Percentiles rank a stretch among this genome's conserved stretches.
Evolutionary conservation across 768 basidiomycete genomes (phyloP).

Genomic region (Saitozyma sp.): DNA sequence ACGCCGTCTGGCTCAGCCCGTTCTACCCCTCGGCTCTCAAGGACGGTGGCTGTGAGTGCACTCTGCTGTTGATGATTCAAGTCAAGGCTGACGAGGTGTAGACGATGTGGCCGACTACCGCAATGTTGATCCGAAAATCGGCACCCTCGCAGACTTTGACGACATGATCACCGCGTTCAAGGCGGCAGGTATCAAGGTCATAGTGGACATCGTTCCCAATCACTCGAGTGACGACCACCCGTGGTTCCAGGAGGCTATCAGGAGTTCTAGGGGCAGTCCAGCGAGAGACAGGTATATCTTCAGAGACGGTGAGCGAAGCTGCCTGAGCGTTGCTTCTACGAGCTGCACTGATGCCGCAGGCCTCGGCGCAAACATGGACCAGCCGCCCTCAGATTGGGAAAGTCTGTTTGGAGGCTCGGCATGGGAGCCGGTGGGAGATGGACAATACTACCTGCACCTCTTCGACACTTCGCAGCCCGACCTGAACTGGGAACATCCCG

Average conservation of each 20-base stretch:
- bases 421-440: constrained; percentile 40
- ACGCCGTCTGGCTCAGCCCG: constrained; percentile 42
- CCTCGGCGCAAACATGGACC: constrained; percentile 26
- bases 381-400: constrained; percentile 39
- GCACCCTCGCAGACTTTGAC: constrained; percentile 41
- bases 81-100: constrained; percentile 2
- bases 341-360: constrained; percentile 11
- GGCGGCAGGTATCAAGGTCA: constrained; percentile 30
- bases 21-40: constrained; percentile 44
- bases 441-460: constrained; percentile 40
- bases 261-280: constrained; percentile 14
- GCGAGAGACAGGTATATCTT: constrained; percentile 38
- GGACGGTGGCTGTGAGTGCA: constrained; percentile 44
- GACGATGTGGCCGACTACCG: constrained; percentile 47
- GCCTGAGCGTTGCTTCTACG: background rate
- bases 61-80: background rate
- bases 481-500: constrained; percentile 36
- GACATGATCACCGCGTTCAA: constrained; percentile 34
- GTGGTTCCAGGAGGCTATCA: constrained; percentile 41
- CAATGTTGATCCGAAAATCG: constrained; percentile 41
- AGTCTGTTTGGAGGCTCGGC: constrained; percentile 34
- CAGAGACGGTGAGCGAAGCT: constrained; percentile 34
- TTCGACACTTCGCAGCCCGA: constrained; percentile 44
- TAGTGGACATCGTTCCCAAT: constrained; percentile 46
- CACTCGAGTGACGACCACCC: constrained; percentile 40